Evolutionary conservation across 495 filamentous ascomycete species (phyloP), one percentile per base, ranked within the genome.

Genomic region (Xylaria venustula): DNA sequence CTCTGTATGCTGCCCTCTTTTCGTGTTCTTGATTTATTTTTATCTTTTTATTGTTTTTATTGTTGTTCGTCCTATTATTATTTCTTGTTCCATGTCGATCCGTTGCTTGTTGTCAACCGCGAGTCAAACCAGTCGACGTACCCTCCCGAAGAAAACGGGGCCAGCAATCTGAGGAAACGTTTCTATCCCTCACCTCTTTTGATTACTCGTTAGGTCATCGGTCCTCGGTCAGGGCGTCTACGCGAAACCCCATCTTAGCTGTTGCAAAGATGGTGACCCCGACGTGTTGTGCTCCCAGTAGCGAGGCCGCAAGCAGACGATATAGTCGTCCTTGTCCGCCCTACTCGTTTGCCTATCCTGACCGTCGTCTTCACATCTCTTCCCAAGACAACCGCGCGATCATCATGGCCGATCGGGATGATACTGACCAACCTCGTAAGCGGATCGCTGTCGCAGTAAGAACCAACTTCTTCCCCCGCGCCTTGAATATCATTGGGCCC

Each of bases 381-480:
- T 67, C 65, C 9, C 73, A 75, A 66, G 72, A 77, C 41, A 64
- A 54, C 6, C 61, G 73, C 59, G 46, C 71, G 11, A 36, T 68
- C 41, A 70, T 61, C 34, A 81, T 81, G 78, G 63, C 72, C n/a
- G 78, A 80, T 28, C 61, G 65, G 26, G 54, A 69, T 8, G 77
- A 78, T 37, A 59, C 71, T 11, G 76, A 80, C n/a, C 75, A 76
- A 25, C 77, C 81, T 47, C 74, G 82, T 42, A 83, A 82, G 67
- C 71, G 89, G 54, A 90, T 88, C 64, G 83, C 84, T 19, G 83
- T 92, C 36, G 89, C 89, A 37, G 89, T 92, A 82, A 76, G 87
- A 36, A 37, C 32, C 20, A 26, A 47, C 44, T 1, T 1, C 5
- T 67, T 64, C 6, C 11, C 22, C n/a, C 14, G 26, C 26, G 12